These are phyloP conservation scores for Leccinum sublutescens DNA, from an alignment of 768 basidiomycete genomes.

Conservation along the genomic window DNA sequence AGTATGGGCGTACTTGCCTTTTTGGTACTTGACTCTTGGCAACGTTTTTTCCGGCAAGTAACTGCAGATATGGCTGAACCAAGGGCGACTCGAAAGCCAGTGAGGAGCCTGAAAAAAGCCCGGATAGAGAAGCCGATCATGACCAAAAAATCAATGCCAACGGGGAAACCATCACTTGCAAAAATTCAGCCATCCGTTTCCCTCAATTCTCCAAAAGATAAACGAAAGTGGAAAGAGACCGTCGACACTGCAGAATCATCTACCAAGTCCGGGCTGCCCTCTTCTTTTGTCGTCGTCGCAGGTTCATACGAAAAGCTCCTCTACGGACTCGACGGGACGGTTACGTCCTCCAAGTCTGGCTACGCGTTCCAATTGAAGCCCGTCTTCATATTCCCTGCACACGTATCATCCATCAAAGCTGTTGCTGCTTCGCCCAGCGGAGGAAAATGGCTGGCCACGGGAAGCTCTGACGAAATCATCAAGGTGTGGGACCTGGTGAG, in stretches of 20 bases:
- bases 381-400: slow-evolving; percentile 95
- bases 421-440: slow-evolving; percentile 85
- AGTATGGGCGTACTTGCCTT: neutral
- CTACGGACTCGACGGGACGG: slow-evolving; percentile 79
- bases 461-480: slow-evolving; percentile 93
- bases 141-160: neutral
- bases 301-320: slow-evolving; percentile 97
- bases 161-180: neutral
- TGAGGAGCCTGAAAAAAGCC: slow-evolving; percentile 25
- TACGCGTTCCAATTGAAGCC: slow-evolving; percentile 57
- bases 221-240: slow-evolving; percentile 27
- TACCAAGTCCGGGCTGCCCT: slow-evolving; percentile 36
- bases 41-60: no score
- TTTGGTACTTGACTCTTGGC: neutral
- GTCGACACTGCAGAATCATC: slow-evolving; percentile 1
- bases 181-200: slow-evolving; percentile 4
- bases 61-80: slow-evolving; percentile 14
- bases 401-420: slow-evolving; percentile 89
- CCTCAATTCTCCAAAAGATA: slow-evolving; percentile 25
- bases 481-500: slow-evolving; percentile 95
- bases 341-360: slow-evolving; percentile 32
- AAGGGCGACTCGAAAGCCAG: slow-evolving; percentile 18
- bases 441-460: slow-evolving; percentile 95
- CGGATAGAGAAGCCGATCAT: slow-evolving; percentile 18
- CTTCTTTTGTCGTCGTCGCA: slow-evolving; percentile 80